Evolutionary conservation across 2,329 filamentous ascomycete species (phyloP), one percentile per base, ranked within the genome.

Genomic region (Xylariales sp.): DNA sequence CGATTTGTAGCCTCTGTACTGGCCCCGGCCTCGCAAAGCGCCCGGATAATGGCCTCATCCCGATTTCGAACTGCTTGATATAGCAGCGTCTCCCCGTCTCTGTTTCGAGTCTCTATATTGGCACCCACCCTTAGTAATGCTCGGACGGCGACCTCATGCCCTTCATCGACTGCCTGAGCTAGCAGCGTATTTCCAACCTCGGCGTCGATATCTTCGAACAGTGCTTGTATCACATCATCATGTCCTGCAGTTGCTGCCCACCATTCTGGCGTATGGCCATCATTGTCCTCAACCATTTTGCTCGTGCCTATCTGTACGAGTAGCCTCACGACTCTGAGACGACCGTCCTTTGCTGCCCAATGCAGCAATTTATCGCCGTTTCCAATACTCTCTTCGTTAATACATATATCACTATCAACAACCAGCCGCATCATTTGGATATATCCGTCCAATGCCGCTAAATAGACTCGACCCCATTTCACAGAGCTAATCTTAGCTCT

Each of bases 381-480:
- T 32, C 8, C 55, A 5, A 3, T 18, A 14, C 3, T 46, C 12
- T 57, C 14, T 16, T 48, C 16, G 8, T 16, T 36, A 9, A 57
- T 5, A 57, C 36, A 12, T 5, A 18, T 10, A 34, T 57, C 23
- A 23, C 36, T 16, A 23, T 57, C 36, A 28, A 43, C 23, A 36
- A 48, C 7, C 41, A 57, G 28, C 16, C 55, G 46, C 12, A 14
- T 48, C n/a, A 18, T 41, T 7, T 46, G 46, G 12, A 41, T 57
- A 48, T 36, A 34, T 9, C 39, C 41, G 28, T 57, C 55, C 39
- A 57, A 8, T 48, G 55, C 55, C 8, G 55, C 55, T 14, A 57
- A 6, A 57, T 57, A 57, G 48, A 57, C 4, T 3, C 8, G n/a
- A 7, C 41, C 39, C 23, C 55, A 57, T 48, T 3, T 46, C 12